phyloP scores from a whole-genome alignment of 495 filamentous ascomycete genomes.

The Saxispiralis lemnorum region DNA sequence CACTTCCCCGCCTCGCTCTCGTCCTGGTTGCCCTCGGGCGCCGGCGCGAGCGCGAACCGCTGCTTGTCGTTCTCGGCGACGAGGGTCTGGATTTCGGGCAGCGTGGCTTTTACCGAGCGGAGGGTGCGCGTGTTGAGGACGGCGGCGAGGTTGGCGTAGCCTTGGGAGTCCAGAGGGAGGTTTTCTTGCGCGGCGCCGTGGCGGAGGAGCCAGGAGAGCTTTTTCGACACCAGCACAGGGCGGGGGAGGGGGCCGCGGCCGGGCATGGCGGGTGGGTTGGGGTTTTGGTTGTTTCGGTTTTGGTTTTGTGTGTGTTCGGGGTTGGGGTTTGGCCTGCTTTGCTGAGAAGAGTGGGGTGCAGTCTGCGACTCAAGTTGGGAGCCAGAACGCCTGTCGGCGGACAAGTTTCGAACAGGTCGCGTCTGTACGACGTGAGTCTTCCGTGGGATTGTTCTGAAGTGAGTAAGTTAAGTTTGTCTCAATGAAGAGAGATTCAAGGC shows the following conservation, averaged over 20 bases:
- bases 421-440: too few relatives aligned
- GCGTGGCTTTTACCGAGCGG: constrained; percentile 47
- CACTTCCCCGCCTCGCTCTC: constrained; percentile 28
- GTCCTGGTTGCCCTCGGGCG: constrained; percentile 15
- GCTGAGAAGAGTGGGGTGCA: too few relatives aligned
- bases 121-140: constrained; percentile 57
- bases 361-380: too few relatives aligned
- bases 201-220: constrained; percentile 58
- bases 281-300: too few relatives aligned
- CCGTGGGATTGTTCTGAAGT: too few relatives aligned
- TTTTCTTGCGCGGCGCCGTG: constrained; percentile 72
- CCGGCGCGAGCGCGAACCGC: constrained; percentile 54
- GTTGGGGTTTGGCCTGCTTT: too few relatives aligned
- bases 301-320: too few relatives aligned
- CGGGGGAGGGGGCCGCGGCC: constrained; percentile 27
- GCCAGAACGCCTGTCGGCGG: too few relatives aligned
- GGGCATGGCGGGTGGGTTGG: too few relatives aligned
- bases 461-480: too few relatives aligned
- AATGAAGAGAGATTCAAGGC: too few relatives aligned
- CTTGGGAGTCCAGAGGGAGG: constrained; percentile 54
- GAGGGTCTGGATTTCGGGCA: constrained; percentile 52
- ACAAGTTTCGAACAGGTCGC: too few relatives aligned
- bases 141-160: constrained; percentile 60
- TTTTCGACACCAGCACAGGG: constrained; percentile 58
- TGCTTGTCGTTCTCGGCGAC: constrained; percentile 75